phyloP scores from a whole-genome alignment of 139 green algal genomes.

The Tetraselmis chui region DNA sequence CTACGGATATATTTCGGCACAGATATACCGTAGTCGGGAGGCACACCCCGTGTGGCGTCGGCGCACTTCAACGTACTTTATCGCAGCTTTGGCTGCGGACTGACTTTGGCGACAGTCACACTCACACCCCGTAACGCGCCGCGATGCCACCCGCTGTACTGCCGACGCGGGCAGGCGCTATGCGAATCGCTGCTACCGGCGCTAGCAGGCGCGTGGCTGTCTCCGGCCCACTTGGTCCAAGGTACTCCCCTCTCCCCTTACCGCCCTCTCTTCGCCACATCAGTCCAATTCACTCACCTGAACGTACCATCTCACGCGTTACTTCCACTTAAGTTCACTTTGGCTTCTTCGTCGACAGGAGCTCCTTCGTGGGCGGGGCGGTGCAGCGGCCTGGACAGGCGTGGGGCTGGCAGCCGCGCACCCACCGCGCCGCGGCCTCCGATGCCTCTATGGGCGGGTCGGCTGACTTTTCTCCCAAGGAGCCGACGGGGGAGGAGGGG shows the following conservation, averaged over 20 bases:
- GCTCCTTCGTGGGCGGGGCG: not conserved
- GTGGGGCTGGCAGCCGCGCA: not conserved
- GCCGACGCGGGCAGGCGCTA: no score
- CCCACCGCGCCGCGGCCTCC: not conserved
- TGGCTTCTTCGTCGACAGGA: not conserved
- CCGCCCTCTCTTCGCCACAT: not conserved
- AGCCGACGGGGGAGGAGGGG: not conserved
- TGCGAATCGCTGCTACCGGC: not conserved
- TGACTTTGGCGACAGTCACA: no score
- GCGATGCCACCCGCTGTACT: no score
- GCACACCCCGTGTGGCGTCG: no score
- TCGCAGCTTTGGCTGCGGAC: no score
- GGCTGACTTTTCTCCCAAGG: not conserved
- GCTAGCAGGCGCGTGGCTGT: not conserved
- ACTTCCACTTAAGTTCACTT: not conserved
- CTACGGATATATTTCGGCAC: no score
- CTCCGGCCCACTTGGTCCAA: not conserved
- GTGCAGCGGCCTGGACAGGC: not conserved
- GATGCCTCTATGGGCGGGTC: not conserved
- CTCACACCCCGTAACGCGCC: no score
- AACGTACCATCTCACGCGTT: not conserved
- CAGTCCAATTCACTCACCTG: not conserved
- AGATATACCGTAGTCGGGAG: no score
- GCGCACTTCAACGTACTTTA: no score
- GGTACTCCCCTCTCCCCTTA: not conserved